Conservation (phyloP, 2,329 filamentous ascomycete genomes). For the Colletotrichum salicis region DNA sequence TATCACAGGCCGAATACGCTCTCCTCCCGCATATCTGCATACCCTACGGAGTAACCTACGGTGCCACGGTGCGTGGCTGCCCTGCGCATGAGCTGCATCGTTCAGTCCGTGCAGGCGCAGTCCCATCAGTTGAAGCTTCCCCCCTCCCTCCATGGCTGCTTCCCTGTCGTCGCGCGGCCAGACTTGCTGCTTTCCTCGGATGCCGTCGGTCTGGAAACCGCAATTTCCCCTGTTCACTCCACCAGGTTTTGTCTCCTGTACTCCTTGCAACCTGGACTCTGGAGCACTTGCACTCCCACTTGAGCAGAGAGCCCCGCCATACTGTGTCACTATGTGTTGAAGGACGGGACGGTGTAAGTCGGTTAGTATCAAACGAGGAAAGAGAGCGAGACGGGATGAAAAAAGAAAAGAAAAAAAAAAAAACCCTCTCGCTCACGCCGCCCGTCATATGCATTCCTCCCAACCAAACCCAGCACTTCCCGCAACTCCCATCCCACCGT, state of each 20-base stretch:
- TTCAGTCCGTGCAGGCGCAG: slow-evolving; percentile 19
- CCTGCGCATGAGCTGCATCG: slow-evolving; percentile 24
- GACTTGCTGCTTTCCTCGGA: slow-evolving; percentile 10
- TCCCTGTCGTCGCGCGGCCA: slow-evolving; percentile 16
- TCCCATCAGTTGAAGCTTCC: slow-evolving; percentile 3
- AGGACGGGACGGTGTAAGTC: slow-evolving; percentile 29
- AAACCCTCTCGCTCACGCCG: slow-evolving; percentile 1
- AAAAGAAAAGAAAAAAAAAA: background rate
- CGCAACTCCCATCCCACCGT: background rate
- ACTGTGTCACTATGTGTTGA: slow-evolving; percentile 24
- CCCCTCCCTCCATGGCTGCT: background rate
- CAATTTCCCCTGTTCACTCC: slow-evolving; percentile 14
- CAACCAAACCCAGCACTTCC: slow-evolving; percentile 14
- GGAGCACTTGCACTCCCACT: background rate
- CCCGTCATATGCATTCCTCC: slow-evolving; percentile 34
- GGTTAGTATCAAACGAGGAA: slow-evolving; percentile 11
- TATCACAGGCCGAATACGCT: slow-evolving; percentile 8
- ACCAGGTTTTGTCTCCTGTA: background rate
- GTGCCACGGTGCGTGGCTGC: background rate
- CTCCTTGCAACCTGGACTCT: background rate
- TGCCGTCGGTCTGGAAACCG: slow-evolving; percentile 35
- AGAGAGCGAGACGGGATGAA: background rate
- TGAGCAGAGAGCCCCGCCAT: slow-evolving; percentile 3
- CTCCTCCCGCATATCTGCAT: slow-evolving; percentile 6
- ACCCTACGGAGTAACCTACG: background rate